Base-by-base conservation (phyloP, 192 early-diverging fungal genomes). In the Umbelopsis sp. region DNA sequence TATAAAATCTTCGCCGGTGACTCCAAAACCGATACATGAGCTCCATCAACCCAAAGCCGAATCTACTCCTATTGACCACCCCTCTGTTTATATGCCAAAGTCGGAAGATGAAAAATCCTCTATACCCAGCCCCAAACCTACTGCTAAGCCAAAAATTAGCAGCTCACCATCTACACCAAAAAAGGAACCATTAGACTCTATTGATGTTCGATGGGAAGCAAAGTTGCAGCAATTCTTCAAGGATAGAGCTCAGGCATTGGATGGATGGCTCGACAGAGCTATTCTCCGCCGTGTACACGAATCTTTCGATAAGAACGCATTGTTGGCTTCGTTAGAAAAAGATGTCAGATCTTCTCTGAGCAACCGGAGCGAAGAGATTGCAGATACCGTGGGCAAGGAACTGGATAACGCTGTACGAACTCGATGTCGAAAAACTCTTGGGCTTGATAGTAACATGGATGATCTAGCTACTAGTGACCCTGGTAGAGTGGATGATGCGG, bases 151-250 rank as follows among this genome's bases (percentile, higher is more conserved):
- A 11, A 16, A 36, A 2, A 17, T 6, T 5, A 41, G 16, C 31
- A 12, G 16, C 4, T 17, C 17, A 14, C 56, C 26, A 62, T 29
- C 12, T 14, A 11, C 14, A 17, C 5, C 16, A 0, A 32, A 62
- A 32, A 62, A 62, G n/a, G 56, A 62, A 62, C 4, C 31, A 1
- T 17, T 32, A 34, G 26, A 29, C 7, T 9, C 56, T 14, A 34
- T 62, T 8, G 56, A 62, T 62, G 17, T 34, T 32, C 56, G 56
- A 34, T 62, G 56, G 56, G 56, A 62, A 32, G 29, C 26, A 11
- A 62, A 62, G 31, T 34, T 62, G 26, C 56, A 62, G 5, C 56
- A 62, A 11, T 62, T 62, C 31, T 62, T 62, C 20, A 62, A 62
- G 26, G 56, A 62, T 29, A 29, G 56, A 20, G 56, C 56, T 4